Evolutionary conservation across 108 stramenopile species (phyloP).

Genomic region (Pelagomonas calceolata): DNA sequence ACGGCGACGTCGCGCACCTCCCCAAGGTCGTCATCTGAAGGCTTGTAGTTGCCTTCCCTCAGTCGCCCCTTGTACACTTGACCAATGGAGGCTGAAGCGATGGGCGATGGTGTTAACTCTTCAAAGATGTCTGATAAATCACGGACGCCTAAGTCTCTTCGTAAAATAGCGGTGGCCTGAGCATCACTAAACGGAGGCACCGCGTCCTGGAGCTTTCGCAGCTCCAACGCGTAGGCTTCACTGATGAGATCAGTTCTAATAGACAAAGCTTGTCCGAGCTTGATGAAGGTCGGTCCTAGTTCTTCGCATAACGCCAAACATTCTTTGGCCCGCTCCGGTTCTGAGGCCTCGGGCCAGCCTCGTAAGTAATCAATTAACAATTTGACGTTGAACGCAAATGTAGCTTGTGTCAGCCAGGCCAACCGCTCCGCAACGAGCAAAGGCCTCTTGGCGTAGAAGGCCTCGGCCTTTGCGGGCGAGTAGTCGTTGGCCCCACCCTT

Average conservation of each 20-base stretch:
- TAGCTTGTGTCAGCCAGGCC: conserved; percentile 38
- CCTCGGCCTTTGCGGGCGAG: conserved; percentile 32
- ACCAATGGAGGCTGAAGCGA: conserved; percentile 58
- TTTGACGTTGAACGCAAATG: conserved; percentile 49
- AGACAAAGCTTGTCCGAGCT: conserved; percentile 67
- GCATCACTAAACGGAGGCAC: conserved; percentile 63
- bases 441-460: conserved; percentile 48
- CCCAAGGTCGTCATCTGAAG: conserved; percentile 36
- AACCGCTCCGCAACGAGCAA: conserved; percentile 47
- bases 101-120: conserved; percentile 30
- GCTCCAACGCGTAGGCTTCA: conserved; percentile 62
- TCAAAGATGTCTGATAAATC: conserved; percentile 40
- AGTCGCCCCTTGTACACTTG: conserved; percentile 57
- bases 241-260: conserved; percentile 74
- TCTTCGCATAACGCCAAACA: conserved; percentile 45
- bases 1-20: conserved; percentile 89
- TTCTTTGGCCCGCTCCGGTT: conserved; percentile 55
- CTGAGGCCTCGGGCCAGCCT: conserved; percentile 44
- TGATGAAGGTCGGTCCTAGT: conserved; percentile 70
- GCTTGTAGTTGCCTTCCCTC: not conserved
- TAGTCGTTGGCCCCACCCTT: conserved; percentile 47
- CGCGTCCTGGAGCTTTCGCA: conserved; percentile 65
- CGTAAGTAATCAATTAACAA: conserved; percentile 62
- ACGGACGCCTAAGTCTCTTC: conserved; percentile 41
- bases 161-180: conserved; percentile 44